Evolutionary conservation across 2,329 filamentous ascomycete species (phyloP).

Genomic region (Calonectria ilicicola): DNA sequence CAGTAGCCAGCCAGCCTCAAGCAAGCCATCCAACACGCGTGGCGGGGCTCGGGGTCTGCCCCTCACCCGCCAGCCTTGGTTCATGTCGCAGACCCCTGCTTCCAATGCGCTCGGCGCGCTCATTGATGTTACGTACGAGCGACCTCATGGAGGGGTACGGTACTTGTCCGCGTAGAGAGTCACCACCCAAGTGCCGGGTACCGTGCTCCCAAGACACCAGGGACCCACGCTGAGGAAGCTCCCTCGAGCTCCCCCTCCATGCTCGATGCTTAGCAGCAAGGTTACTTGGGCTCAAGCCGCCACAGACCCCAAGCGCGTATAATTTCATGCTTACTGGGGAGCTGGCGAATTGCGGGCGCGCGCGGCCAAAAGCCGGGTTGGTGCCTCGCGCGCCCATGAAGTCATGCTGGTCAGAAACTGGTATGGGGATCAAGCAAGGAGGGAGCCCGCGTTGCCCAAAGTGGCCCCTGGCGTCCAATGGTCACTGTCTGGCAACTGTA

Average conservation of each 20-base stretch:
- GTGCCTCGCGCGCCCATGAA: conserved; percentile 18
- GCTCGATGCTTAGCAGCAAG: conserved; percentile 27
- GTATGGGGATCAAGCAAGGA: not conserved
- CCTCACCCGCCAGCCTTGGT: conserved; percentile 21
- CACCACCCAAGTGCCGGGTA: conserved; percentile 25
- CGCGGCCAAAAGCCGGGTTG: conserved; percentile 8
- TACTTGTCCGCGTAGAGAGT: conserved; percentile 31
- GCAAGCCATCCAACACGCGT: conserved; percentile 1
- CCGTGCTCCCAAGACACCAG: not conserved
- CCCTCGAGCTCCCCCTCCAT: conserved; percentile 30
- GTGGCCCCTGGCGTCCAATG: conserved; percentile 5
- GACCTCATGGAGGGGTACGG: conserved; percentile 32
- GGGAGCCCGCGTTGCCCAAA: conserved; percentile 19
- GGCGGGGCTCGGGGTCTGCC: conserved; percentile 13
- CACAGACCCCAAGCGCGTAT: conserved; percentile 35
- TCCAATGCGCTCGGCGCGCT: conserved; percentile 12
- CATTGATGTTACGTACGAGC: conserved; percentile 3
- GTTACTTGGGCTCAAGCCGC: conserved; percentile 18
- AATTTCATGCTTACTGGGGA: conserved; percentile 41
- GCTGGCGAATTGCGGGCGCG: conserved; percentile 22
- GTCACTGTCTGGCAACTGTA: conserved; percentile 9
- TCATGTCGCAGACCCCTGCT: conserved; percentile 41
- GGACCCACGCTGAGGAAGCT: conserved; percentile 26
- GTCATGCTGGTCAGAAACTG: conserved; percentile 16
- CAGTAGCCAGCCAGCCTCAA: conserved; percentile 5